phyloP scores from a whole-genome alignment of 1,284 basidiomycete species.

The Neonothopanus nambi region DNA sequence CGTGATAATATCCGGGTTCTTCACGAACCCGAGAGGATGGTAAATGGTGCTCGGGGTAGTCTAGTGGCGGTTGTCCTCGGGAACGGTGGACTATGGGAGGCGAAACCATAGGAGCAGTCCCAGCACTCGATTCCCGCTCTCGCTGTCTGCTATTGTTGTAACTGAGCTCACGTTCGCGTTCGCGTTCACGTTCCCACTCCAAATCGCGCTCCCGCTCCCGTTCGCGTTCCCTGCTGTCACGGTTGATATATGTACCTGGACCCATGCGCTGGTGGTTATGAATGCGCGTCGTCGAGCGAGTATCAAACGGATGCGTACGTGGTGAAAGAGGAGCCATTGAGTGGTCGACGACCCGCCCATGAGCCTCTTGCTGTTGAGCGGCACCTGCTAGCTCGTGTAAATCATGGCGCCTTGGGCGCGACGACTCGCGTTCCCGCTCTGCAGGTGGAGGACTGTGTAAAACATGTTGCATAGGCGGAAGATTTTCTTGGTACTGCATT shows the following conservation, averaged over 20 bases:
- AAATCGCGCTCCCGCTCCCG: slow-evolving; percentile 48
- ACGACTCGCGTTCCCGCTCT: slow-evolving; percentile 40
- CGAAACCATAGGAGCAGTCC: slow-evolving; percentile 31
- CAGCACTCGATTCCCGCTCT: slow-evolving; percentile 29
- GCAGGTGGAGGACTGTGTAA: slow-evolving; percentile 50
- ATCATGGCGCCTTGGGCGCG: slow-evolving; percentile 37
- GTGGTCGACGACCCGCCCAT: slow-evolving; percentile 14
- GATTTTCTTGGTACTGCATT: slow-evolving; percentile 43
- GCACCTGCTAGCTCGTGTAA: slow-evolving; percentile 34
- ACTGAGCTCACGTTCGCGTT: slow-evolving; percentile 39
- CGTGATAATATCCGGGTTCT: slow-evolving; percentile 45
- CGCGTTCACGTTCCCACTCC: slow-evolving; percentile 50
- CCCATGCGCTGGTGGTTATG: slow-evolving; percentile 71
- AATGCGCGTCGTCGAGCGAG: slow-evolving; percentile 37
- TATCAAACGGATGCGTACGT: slow-evolving; percentile 27
- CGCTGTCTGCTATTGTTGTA: slow-evolving; percentile 12
- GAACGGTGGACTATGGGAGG: slow-evolving; percentile 42
- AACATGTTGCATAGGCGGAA: slow-evolving; percentile 42
- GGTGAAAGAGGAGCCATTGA: slow-evolving; percentile 34
- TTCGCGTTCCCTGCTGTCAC: slow-evolving; percentile 43
- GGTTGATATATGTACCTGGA: slow-evolving; percentile 57
- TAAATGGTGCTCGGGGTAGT: slow-evolving; percentile 35
- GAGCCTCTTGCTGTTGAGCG: slow-evolving; percentile 21
- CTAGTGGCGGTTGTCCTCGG: slow-evolving; percentile 28
- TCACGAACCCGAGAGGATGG: slow-evolving; percentile 44